Percentiles rank a stretch among this genome's conserved stretches.
Evolutionary conservation across 2,329 filamentous ascomycete genomes (phyloP).

Genomic region (Exophiala alcalophila): DNA sequence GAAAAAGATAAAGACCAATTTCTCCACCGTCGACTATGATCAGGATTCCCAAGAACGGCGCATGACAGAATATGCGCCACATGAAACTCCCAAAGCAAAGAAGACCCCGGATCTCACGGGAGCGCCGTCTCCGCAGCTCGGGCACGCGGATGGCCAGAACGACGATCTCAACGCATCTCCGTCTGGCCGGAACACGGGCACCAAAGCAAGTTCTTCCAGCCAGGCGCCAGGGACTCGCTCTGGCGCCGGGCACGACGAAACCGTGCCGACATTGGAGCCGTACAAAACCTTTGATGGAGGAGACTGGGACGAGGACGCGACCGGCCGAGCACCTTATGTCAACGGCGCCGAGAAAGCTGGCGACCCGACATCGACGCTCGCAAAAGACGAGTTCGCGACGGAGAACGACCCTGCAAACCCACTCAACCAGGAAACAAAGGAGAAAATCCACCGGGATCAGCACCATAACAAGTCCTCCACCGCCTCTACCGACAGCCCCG

Average conservation of each 20-base stretch:
- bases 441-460: too few species aligned
- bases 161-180: not conserved
- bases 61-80: constrained; percentile 28
- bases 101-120: constrained; percentile 3
- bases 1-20: constrained; percentile 26
- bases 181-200: not conserved
- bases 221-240: constrained; percentile 1
- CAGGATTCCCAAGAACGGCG: constrained; percentile 19
- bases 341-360: constrained; percentile 7
- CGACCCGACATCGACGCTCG: constrained; percentile 19
- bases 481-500: not conserved
- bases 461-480: not conserved
- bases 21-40: constrained; percentile 27
- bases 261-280: constrained; percentile 13
- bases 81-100: constrained; percentile 18
- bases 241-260: not conserved
- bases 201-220: not conserved
- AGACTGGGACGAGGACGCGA: constrained; percentile 16
- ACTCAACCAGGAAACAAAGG: constrained; percentile 9
- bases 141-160: not conserved
- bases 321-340: not conserved
- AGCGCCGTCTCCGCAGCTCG: not conserved
- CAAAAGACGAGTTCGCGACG: constrained; percentile 23
- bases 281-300: constrained; percentile 20
- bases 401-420: constrained; percentile 23